Conservation (phyloP, 2,329 filamentous ascomycete genomes). For the Apiospora arundinis region DNA sequence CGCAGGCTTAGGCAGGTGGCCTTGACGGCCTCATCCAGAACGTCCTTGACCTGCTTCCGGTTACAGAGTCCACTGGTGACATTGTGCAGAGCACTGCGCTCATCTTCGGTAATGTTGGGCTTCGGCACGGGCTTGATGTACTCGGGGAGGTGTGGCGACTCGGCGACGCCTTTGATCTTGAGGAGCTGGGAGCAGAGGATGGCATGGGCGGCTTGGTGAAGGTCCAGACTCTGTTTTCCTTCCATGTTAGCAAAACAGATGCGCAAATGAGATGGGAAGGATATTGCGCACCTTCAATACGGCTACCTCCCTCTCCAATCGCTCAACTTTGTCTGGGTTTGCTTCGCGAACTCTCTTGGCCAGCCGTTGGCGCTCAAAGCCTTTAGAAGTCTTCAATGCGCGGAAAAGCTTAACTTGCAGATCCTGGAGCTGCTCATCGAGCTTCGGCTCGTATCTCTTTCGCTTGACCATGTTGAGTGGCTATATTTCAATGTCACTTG, state of each 20-base stretch:
- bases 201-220: slow-evolving; percentile 62
- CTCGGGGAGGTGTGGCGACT: slow-evolving; percentile 56
- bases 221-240: slow-evolving; percentile 57
- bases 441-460: slow-evolving; percentile 55
- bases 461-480: slow-evolving; percentile 60
- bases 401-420: slow-evolving; percentile 66
- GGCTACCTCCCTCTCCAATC: slow-evolving; percentile 67
- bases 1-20: slow-evolving; percentile 56
- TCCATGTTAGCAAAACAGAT: slow-evolving; percentile 23
- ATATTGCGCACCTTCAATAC: slow-evolving; percentile 58
- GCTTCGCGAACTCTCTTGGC: slow-evolving; percentile 62
- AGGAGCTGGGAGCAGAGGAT: slow-evolving; percentile 62
- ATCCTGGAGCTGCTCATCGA: slow-evolving; percentile 59
- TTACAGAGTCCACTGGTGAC: slow-evolving; percentile 65
- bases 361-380: slow-evolving; percentile 80
- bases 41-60: slow-evolving; percentile 55
- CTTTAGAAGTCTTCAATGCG: slow-evolving; percentile 75
- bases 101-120: slow-evolving; percentile 58
- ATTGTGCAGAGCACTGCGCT: slow-evolving; percentile 59
- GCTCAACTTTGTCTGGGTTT: slow-evolving; percentile 57
- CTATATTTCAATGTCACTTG: neutral
- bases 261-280: slow-evolving; percentile 10
- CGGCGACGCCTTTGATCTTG: slow-evolving; percentile 59
- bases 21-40: slow-evolving; percentile 54
- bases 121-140: slow-evolving; percentile 56